Evolutionary conservation across 768 basidiomycete genomes (phyloP).

Genomic region (Rhodosporidiobolus odoratus): DNA sequence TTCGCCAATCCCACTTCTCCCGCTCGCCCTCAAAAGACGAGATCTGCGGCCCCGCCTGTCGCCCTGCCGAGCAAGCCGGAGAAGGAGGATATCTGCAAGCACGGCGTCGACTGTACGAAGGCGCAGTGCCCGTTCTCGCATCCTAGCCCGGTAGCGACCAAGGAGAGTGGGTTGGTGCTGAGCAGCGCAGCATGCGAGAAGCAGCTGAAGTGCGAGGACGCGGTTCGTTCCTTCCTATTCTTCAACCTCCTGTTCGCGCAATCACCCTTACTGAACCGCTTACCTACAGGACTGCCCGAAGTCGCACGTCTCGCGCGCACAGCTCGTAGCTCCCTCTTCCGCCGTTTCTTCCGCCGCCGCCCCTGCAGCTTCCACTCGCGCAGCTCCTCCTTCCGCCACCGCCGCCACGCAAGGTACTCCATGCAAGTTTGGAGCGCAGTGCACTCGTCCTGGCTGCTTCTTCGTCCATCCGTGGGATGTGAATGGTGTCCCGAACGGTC

Average conservation of each 20-base stretch:
- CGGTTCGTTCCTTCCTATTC: constrained; percentile 48
- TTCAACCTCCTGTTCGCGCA: not conserved
- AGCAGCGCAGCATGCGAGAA: constrained; percentile 89
- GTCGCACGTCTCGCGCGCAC: constrained; percentile 41
- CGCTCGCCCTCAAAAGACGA: constrained; percentile 3
- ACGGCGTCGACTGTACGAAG: constrained; percentile 82
- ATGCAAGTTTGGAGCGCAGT: constrained; percentile 58
- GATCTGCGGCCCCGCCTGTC: constrained; percentile 33
- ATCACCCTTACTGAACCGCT: not conserved
- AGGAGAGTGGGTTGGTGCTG: constrained; percentile 88
- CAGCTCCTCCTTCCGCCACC: not conserved
- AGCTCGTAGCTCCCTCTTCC: constrained; percentile 29
- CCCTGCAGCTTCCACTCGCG: not conserved
- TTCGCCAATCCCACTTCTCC: constrained; percentile 38
- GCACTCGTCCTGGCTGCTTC: constrained; percentile 65
- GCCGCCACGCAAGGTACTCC: constrained; percentile 28
- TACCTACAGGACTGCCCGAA: constrained; percentile 40
- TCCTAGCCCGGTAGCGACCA: constrained; percentile 92
- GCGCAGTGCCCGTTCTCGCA: constrained; percentile 84
- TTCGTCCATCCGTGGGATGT: constrained; percentile 58
- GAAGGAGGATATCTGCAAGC: constrained; percentile 69
- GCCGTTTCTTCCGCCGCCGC: constrained; percentile 4
- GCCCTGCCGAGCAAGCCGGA: constrained; percentile 47
- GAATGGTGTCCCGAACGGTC: constrained; percentile 45
- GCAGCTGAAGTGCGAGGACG: constrained; percentile 81